Base-by-base conservation (phyloP, 202 grass and related monocot genomes). In the Panicum virgatum region DNA sequence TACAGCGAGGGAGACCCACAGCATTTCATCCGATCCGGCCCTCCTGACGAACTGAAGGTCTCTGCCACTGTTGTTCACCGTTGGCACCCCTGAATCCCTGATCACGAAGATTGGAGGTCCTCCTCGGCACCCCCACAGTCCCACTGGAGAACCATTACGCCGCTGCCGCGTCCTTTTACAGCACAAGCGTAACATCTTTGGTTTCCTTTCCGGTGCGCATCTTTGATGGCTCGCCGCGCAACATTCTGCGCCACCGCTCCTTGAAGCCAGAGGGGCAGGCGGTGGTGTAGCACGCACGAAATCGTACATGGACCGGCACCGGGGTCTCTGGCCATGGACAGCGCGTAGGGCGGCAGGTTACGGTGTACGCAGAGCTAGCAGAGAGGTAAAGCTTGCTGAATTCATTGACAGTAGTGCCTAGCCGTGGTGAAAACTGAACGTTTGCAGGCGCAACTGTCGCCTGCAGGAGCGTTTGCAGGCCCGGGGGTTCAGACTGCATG, bases 51-150 rank as follows among this genome's bases (percentile, higher is more conserved):
- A n/a, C n/a, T n/a, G n/a, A n/a, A n/a, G n/a, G n/a, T n/a, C n/a
- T n/a, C 29, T 45, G 46, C 11, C n/a, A 62, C 76, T 80, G 54
- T 54, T 88, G 19, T 61, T 88, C 62, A 39, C 82, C 70, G 64
- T 76, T 16, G 81, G 6, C 56, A 11, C 25, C 45, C 50, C 65
- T 52, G 32, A n/a, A n/a, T n/a, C n/a, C n/a, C n/a, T n/a, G n/a
- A n/a, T n/a, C n/a, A 66, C 30, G 78, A 43, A 68, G 9, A 80
- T 73, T 80, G 52, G 69, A 30, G 64, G 26, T n/a, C 26, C 12
- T 65, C 74, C 62, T 59, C 54, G 34, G 19, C 67, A 26, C 57
- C n/a, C n/a, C n/a, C n/a, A n/a, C n/a, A n/a, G n/a, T n/a, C n/a
- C 5, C 51, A 23, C n/a, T 25, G 14, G 30, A 77, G 50, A 19